These are phyloP conservation scores for Scutellaria minor DNA, from an alignment of 257 asterid species.

Conservation along the genomic window DNA sequence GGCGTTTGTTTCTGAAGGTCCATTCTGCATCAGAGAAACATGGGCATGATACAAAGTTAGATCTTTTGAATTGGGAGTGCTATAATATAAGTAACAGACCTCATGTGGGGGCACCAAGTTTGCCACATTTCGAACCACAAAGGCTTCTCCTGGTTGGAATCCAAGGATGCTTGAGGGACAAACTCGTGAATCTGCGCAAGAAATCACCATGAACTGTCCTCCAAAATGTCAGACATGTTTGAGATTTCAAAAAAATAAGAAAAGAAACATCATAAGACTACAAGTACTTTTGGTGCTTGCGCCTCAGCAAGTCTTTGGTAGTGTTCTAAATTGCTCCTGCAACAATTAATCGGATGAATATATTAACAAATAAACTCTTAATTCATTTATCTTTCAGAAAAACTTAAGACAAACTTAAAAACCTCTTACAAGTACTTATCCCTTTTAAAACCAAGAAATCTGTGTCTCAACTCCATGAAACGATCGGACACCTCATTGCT, in stretches of 20 bases:
- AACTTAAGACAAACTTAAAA: slow-evolving; percentile 8
- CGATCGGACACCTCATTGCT: slow-evolving; percentile 46
- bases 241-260: slow-evolving; percentile 8
- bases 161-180: slow-evolving; percentile 94
- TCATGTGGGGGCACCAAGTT: slow-evolving; percentile 90
- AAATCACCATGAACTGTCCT: slow-evolving; percentile 94
- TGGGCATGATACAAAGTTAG: too few relatives aligned
- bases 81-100: slow-evolving; percentile 42
- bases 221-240: slow-evolving; percentile 42
- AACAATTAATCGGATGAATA: slow-evolving; percentile 14
- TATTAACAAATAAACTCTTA: slow-evolving; percentile 11
- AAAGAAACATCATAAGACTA: neutral
- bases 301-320: slow-evolving; percentile 66
- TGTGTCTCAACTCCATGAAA: slow-evolving; percentile 70
- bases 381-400: neutral
- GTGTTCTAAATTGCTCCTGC: slow-evolving; percentile 73
- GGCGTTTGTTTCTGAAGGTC: slow-evolving; percentile 92
- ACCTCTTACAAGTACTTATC: slow-evolving; percentile 76
- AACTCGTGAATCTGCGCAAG: slow-evolving; percentile 98
- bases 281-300: slow-evolving; percentile 85
- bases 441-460: slow-evolving; percentile 82
- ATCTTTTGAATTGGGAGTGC: neutral
- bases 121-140: slow-evolving; percentile 86
- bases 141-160: slow-evolving; percentile 96
- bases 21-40: slow-evolving; percentile 62